Evolutionary conservation across 2,329 filamentous ascomycete species (phyloP).

Genomic region (Ophiostoma montium): DNA sequence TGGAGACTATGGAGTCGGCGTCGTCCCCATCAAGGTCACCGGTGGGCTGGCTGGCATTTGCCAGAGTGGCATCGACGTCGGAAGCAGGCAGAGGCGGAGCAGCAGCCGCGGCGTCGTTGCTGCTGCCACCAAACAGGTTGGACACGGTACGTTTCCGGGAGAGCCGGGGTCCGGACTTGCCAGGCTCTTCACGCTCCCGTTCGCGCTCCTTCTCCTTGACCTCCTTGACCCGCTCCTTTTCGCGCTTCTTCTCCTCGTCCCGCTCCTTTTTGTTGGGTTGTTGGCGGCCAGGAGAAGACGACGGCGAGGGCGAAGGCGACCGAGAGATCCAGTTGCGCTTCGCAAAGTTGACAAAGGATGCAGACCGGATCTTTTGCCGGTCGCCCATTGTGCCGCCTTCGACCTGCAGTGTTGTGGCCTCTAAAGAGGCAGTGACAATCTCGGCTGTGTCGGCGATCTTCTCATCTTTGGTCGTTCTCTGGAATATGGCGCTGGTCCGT

Average conservation of each 20-base stretch:
- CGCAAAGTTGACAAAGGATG: constrained; percentile 36
- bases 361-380: constrained; percentile 23
- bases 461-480: constrained; percentile 6
- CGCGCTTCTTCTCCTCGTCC: constrained; percentile 2
- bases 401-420: not conserved
- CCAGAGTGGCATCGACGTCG: not conserved
- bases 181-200: not conserved
- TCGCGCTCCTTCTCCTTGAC: constrained; percentile 3
- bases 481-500: not conserved
- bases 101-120: not conserved
- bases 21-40: not conserved
- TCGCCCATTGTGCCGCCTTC: constrained; percentile 12
- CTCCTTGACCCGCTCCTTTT: constrained; percentile 4
- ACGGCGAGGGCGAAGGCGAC: constrained; percentile 35
- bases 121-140: not conserved
- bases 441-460: not conserved
- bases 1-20: not conserved
- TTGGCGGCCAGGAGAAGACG: not conserved
- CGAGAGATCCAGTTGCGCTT: constrained; percentile 36
- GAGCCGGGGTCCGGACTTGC: constrained; percentile 1
- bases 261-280: constrained; percentile 1
- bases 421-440: constrained; percentile 2
- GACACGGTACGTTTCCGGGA: constrained; percentile 6
- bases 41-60: not conserved
- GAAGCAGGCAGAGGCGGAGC: not conserved